Conservation (phyloP, 2,329 filamentous ascomycete genomes). For the Microcyclosporella mali region DNA sequence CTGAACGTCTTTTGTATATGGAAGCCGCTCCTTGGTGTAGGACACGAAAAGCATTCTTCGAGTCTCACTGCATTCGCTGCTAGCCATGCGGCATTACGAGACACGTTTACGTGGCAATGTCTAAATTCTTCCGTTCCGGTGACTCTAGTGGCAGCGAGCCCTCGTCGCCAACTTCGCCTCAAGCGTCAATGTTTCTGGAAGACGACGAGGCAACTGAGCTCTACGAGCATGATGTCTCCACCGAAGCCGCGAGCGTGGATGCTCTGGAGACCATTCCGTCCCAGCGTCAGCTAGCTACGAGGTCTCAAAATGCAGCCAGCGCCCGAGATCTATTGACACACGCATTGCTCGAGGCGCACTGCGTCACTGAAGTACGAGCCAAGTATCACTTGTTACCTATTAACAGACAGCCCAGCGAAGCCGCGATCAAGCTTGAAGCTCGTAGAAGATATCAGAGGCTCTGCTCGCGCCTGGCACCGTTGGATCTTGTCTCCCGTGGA, state of each 20-base stretch:
- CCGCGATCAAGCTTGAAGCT: constrained; percentile 31
- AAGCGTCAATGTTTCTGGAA: too few species aligned
- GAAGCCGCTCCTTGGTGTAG: too few species aligned
- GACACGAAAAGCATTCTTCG: too few species aligned
- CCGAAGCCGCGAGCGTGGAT: constrained; percentile 1
- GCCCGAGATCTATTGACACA: constrained; percentile 21
- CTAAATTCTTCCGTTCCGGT: constrained; percentile 20
- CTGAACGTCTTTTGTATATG: too few species aligned
- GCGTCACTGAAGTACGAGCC: constrained; percentile 31
- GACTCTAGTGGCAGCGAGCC: constrained; percentile 16
- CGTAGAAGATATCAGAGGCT: constrained; percentile 35
- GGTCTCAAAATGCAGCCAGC: too few species aligned
- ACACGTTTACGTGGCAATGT: constrained; percentile 16
- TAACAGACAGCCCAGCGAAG: constrained; percentile 14
- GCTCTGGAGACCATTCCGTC: constrained; percentile 7
- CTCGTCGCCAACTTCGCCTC: constrained; percentile 8
- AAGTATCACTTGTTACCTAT: constrained; percentile 17
- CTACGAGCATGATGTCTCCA: constrained; percentile 6
- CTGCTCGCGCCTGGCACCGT: constrained; percentile 32
- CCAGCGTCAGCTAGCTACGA: constrained; percentile 2
- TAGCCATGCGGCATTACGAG: too few species aligned
- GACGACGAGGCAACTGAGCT: constrained; percentile 10
- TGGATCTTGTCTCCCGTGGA: constrained; percentile 33
- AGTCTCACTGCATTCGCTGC: too few species aligned
- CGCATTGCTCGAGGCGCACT: constrained; percentile 42